A percentile compares a stretch with the other conserved stretches of the same genome.
phyloP scores from a whole-genome alignment of 2,329 filamentous ascomycete genomes.

The Phoma sp. region DNA sequence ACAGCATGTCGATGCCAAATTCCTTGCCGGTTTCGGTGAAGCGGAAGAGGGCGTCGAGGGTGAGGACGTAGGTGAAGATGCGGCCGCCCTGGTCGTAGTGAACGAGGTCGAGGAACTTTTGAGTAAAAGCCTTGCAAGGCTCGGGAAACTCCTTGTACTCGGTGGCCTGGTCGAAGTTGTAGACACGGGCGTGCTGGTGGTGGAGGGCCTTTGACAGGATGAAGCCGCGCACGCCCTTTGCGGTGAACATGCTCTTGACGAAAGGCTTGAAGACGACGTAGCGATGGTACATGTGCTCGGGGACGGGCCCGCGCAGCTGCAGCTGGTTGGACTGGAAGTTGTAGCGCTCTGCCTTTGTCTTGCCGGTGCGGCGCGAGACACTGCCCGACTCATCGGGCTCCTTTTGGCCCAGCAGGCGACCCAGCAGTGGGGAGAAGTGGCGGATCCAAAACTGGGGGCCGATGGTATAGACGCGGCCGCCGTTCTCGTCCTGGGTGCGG shows the following conservation, averaged over 20 bases:
- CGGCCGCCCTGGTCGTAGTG: slow-evolving; percentile 86
- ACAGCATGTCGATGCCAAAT: slow-evolving; percentile 90
- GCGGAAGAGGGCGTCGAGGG: slow-evolving; percentile 81
- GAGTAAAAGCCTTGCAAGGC: slow-evolving; percentile 72
- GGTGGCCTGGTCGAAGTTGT: slow-evolving; percentile 83
- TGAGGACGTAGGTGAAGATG: slow-evolving; percentile 91
- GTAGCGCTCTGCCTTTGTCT: slow-evolving; percentile 68
- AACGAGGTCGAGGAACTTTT: slow-evolving; percentile 83
- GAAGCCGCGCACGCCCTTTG: slow-evolving; percentile 76
- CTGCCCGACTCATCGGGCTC: slow-evolving; percentile 54
- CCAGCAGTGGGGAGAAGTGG: slow-evolving; percentile 89
- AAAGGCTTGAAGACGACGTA: slow-evolving; percentile 94
- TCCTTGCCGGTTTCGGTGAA: slow-evolving; percentile 97
- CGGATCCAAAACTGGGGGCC: slow-evolving; percentile 79
- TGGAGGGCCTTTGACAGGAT: slow-evolving; percentile 85
- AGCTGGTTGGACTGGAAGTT: slow-evolving; percentile 95
- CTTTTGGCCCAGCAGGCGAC: slow-evolving; percentile 73
- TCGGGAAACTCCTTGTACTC: slow-evolving; percentile 71
- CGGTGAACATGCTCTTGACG: slow-evolving; percentile 86
- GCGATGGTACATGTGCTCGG: slow-evolving; percentile 81
- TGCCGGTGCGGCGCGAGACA: slow-evolving; percentile 49
- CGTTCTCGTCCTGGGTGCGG: slow-evolving; percentile 68
- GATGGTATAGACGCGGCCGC: slow-evolving; percentile 77
- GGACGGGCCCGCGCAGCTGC: slow-evolving; percentile 83
- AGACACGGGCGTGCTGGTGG: slow-evolving; percentile 86